Evolutionary conservation across 2,329 filamentous ascomycete genomes (phyloP), one percentile per base, ranked within the genome.

Genomic region (Magnaporthales sp.): DNA sequence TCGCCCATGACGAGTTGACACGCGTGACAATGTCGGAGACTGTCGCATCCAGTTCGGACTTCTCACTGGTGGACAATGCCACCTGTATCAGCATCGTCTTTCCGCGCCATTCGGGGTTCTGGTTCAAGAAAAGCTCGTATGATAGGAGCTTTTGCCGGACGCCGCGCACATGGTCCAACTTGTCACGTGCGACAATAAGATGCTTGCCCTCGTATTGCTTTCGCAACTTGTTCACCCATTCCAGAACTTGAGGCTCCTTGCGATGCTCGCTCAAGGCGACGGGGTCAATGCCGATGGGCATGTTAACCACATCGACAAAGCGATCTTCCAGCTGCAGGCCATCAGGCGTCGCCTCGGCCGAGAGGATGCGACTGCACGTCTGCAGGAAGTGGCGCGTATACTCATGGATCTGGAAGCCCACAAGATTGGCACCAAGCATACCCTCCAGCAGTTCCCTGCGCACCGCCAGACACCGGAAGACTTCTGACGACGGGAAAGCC

Each of bases 301-400:
- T 85, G 71, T 89, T 89, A 67, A 90, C 86, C 51, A 97, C 92
- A 71, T 97, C 92, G 70, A 98, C 90, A 74, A 97, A 97, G 4
- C 93, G 91, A 72, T 97, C 92, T 70, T 97, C 94, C 9, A 98
- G 82, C 75, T 97, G 91, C 1, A 98, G 84, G 1, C 95, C 94
- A 58, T 96, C 90, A 1, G 89, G 89, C 0, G 91, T 94, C 1
- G 93, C 93, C 76, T 98, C 94, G 0, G 96, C 92, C n/a, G 86
- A 90, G 51, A 98, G 83, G 15, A 98, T 83, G 38, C 95, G 90
- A 75, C 92, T 97, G 82, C 94, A 97, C 0, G 94, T 98, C 77
- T 97, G 93, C 64, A 97, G 81, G 77, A 98, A 98, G 78, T 98
- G 95, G 15, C 94, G 88, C 4, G 91, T 90, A 74, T 98, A 98